Evolutionary conservation across 768 basidiomycete genomes (phyloP), one percentile per base, ranked within the genome.

Genomic region (Kwoniella heveanensis): DNA sequence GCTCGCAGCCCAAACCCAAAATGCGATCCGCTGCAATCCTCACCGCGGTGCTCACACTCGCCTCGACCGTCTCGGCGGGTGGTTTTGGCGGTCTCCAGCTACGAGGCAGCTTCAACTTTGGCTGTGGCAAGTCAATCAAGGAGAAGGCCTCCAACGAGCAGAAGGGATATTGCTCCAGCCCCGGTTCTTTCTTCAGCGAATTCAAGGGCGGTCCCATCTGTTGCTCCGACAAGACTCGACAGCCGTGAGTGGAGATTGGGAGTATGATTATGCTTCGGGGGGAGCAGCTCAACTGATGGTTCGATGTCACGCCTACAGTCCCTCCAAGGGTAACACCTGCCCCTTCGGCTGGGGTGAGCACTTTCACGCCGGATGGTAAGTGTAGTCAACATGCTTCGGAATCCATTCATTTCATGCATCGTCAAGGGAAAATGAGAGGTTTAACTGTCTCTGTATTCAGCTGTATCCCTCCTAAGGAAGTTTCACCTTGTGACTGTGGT

Each of bases 401-500:
- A n/a, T n/a, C n/a, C n/a, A n/a, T n/a, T n/a, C n/a, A n/a, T n/a
- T n/a, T n/a, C n/a, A n/a, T n/a, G n/a, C n/a, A n/a, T n/a, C n/a
- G n/a, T n/a, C n/a, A n/a, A n/a, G n/a, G n/a, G n/a, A n/a, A n/a
- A n/a, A n/a, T n/a, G n/a, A n/a, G n/a, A n/a, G n/a, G n/a, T n/a
- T n/a, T n/a, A n/a, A n/a, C n/a, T n/a, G n/a, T n/a, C n/a, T 27
- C 13, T 46, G 13, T 12, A 30, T 6, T 8, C 62, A 65, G 57
- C 36, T 62, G 64, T 32, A 48, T 61, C 15, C 62, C 62, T 10
- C 54, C 54, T 27, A 61, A 62, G 21, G 69, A 65, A 26, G 63
- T 64, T 29, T 63, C 54, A 6, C 53, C 60, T 17, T 71, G 68
- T 51, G 73, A 74, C 50, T 74, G 73, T 65, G 68, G 68, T 48